These are phyloP conservation scores for Scheffersomyces coipomensis DNA, from an alignment of 805 yeast species.

Conservation along the genomic window DNA sequence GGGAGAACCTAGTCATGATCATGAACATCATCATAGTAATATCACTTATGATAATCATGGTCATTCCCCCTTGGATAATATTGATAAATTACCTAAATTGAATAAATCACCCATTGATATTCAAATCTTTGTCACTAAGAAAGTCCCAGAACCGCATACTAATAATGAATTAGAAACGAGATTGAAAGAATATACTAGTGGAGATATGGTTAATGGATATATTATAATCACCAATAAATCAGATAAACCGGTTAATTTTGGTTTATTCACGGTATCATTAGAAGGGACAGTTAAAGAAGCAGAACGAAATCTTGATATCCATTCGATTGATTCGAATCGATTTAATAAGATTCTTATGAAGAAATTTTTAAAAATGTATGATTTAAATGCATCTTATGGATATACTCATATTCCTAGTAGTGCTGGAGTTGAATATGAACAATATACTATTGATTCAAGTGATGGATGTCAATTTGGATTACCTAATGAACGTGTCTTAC, in stretches of 20 bases:
- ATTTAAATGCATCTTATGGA: conserved; percentile 55
- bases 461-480: conserved; percentile 53
- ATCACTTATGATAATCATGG: conserved; percentile 28
- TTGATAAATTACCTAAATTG: conserved; percentile 47
- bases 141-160: conserved; percentile 44
- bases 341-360: conserved; percentile 38
- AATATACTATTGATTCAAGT: conserved; percentile 39
- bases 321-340: conserved; percentile 11
- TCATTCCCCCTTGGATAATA: conserved; percentile 49
- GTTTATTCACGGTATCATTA: conserved; percentile 44
- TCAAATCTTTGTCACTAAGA: conserved; percentile 53
- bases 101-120: conserved; percentile 44
- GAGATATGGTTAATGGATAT: conserved; percentile 43
- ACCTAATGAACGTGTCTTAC: conserved; percentile 46
- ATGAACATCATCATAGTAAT: conserved; percentile 6
- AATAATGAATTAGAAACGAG: conserved; percentile 44
- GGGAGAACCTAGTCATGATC: background rate
- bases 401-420: conserved; percentile 49
- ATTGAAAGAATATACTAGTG: conserved; percentile 40
- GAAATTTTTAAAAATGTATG: conserved; percentile 59
- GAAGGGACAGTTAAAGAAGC: conserved; percentile 45
- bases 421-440: conserved; percentile 46
- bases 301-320: conserved; percentile 16
- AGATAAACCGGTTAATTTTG: conserved; percentile 41
- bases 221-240: conserved; percentile 49